Percentiles rank a stretch among this genome's conserved stretches.
Evolutionary conservation across 805 yeast species (phyloP).

Genomic region (Candida silvatica): DNA sequence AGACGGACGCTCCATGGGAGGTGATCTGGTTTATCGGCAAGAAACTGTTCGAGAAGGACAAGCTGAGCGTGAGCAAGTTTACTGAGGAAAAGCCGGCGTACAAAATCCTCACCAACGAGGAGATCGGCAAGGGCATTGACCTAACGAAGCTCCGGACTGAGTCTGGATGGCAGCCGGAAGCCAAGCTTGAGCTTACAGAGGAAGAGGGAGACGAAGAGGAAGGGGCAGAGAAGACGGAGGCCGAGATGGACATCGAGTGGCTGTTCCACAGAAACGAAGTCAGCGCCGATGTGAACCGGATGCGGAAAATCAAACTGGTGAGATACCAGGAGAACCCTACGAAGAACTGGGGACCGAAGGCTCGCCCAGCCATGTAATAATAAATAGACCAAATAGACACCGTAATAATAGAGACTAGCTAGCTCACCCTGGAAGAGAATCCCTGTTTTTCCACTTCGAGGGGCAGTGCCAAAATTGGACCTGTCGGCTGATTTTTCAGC

Average conservation of each 20-base stretch:
- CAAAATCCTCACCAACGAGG: constrained; percentile 40
- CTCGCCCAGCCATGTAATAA: constrained; percentile 42
- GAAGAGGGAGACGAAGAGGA: constrained; percentile 12
- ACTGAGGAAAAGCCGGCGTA: constrained; percentile 49
- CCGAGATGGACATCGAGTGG: constrained; percentile 22
- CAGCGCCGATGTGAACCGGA: constrained; percentile 45
- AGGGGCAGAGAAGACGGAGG: constrained; percentile 8
- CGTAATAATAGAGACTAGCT: neutral
- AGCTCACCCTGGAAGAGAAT: neutral
- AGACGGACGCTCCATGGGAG: constrained; percentile 86
- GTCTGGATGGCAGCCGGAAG: no score
- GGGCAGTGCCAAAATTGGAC: neutral
- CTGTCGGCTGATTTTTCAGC: no score
- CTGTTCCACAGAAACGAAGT: constrained; percentile 57
- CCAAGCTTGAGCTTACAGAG: constrained; percentile 2
- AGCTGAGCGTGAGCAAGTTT: constrained; percentile 31
- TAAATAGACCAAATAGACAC: neutral
- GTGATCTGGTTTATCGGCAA: constrained; percentile 66
- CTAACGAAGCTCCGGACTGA: constrained; percentile 15
- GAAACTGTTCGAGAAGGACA: constrained; percentile 46
- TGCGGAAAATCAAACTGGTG: constrained; percentile 73
- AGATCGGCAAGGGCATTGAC: constrained; percentile 27
- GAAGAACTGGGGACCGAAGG: constrained; percentile 85
- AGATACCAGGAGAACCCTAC: constrained; percentile 90
- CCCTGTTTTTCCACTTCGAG: neutral